These are phyloP conservation scores for Argentina anserina DNA, from an alignment of 306 rosid species.

Conservation along the genomic window DNA sequence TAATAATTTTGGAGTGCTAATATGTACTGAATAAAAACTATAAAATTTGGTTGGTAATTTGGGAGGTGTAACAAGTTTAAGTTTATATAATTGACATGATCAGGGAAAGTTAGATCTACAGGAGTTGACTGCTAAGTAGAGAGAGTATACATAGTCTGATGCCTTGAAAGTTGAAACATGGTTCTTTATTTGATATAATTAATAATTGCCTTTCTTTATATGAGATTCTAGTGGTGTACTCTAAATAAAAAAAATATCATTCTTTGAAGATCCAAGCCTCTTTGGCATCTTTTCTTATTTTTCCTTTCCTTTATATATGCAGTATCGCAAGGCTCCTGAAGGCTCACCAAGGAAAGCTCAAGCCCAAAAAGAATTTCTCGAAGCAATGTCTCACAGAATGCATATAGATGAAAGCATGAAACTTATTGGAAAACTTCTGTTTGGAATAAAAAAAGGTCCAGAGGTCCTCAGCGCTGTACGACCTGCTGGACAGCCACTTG, in stretches of 20 bases:
- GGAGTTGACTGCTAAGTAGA: not conserved
- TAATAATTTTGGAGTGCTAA: not conserved
- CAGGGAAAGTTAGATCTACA: not conserved
- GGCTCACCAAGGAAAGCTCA: conserved; percentile 61
- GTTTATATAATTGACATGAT: not conserved
- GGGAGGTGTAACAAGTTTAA: not conserved
- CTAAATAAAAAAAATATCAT: not conserved
- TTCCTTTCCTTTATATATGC: conserved; percentile 18
- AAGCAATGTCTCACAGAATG: conserved; percentile 83
- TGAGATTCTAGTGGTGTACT: not conserved
- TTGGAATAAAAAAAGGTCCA: conserved; percentile 74
- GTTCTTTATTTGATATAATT: not conserved
- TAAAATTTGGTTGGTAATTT: not conserved
- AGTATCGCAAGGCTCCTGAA: conserved; percentile 88
- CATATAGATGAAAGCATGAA: conserved; percentile 72
- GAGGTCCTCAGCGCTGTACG: conserved; percentile 55
- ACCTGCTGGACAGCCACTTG: conserved; percentile 64
- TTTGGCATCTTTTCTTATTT: not conserved
- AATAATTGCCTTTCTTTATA: not conserved
- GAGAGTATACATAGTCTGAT: not conserved
- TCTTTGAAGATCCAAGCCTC: not conserved
- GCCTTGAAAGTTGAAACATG: not conserved
- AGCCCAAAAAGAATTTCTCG: conserved; percentile 82
- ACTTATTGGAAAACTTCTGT: conserved; percentile 71
- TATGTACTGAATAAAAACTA: not conserved